Conservation (phyloP, 2,329 filamentous ascomycete genomes). For the Pestalotiopsis sp. region DNA sequence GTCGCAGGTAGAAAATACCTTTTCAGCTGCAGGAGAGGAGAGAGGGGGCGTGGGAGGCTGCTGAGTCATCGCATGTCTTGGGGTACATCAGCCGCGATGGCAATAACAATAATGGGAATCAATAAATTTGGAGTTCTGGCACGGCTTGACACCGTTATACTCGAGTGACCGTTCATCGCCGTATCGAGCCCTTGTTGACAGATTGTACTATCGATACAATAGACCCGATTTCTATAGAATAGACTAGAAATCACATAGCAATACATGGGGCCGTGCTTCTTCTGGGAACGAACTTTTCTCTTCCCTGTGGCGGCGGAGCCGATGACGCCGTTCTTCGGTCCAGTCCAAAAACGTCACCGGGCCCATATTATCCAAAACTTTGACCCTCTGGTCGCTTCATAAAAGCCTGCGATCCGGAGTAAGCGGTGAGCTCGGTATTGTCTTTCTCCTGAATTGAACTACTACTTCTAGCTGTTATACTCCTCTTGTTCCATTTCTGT, state of each 20-base stretch:
- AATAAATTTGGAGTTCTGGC: not conserved
- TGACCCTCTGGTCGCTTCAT: not conserved
- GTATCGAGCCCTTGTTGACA: not conserved
- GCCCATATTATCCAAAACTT: conserved; percentile 4
- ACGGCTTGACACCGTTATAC: not conserved
- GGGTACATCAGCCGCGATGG: too few relatives aligned
- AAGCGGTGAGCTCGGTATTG: not conserved
- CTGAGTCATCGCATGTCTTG: not conserved
- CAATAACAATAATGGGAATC: not conserved
- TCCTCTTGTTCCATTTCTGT: not conserved
- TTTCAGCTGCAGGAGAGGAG: not conserved
- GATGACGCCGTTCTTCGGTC: conserved; percentile 2
- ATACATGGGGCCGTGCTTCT: not conserved
- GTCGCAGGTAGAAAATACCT: not conserved
- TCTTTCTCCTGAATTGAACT: not conserved
- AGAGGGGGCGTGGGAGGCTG: not conserved
- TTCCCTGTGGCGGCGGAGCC: not conserved
- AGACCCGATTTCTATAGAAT: not conserved
- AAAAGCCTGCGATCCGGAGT: not conserved
- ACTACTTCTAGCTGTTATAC: not conserved
- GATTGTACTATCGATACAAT: not conserved
- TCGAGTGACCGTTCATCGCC: not conserved
- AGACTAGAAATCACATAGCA: not conserved
- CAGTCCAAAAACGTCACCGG: conserved; percentile 9
- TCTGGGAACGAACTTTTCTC: not conserved